phyloP scores from a whole-genome alignment of 2,329 filamentous ascomycete genomes.

The Cadophora malorum region DNA sequence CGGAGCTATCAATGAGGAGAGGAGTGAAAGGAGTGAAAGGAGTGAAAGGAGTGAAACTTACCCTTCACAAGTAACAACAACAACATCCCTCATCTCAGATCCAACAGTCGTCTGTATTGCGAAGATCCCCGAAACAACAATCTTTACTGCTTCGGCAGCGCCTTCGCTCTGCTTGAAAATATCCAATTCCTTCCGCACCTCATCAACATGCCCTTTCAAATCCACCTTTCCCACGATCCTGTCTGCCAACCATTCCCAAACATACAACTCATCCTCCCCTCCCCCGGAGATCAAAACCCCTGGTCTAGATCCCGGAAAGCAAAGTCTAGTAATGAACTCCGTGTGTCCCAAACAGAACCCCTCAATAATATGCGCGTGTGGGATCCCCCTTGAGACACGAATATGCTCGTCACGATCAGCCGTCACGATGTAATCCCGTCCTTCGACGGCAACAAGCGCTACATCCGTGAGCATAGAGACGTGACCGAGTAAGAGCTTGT shows the following conservation, averaged over 20 bases:
- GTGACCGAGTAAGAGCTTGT: conserved; percentile 84
- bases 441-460: conserved; percentile 59
- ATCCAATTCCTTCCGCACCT: conserved; percentile 46
- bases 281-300: conserved; percentile 83
- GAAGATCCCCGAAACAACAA: conserved; percentile 47
- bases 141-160: conserved; percentile 38
- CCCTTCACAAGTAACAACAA: conserved; percentile 65
- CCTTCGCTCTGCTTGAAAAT: not conserved
- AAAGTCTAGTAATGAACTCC: conserved; percentile 81
- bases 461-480: conserved; percentile 93
- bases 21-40: not conserved
- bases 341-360: conserved; percentile 87
- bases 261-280: conserved; percentile 77
- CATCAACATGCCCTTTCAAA: conserved; percentile 55
- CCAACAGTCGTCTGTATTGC: conserved; percentile 40
- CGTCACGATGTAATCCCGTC: conserved; percentile 66
- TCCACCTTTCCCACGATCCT: conserved; percentile 60
- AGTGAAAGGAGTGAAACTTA: conserved; percentile 46
- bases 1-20: too few species aligned
- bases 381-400: conserved; percentile 79
- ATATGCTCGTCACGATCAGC: conserved; percentile 83
- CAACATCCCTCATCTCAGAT: conserved; percentile 47
- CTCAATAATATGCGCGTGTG: conserved; percentile 89
- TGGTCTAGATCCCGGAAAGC: conserved; percentile 61
- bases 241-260: conserved; percentile 77